Evolutionary conservation across 495 filamentous ascomycete species (phyloP), one percentile per base, ranked within the genome.

Genomic region (Glutinoglossum americanum): DNA sequence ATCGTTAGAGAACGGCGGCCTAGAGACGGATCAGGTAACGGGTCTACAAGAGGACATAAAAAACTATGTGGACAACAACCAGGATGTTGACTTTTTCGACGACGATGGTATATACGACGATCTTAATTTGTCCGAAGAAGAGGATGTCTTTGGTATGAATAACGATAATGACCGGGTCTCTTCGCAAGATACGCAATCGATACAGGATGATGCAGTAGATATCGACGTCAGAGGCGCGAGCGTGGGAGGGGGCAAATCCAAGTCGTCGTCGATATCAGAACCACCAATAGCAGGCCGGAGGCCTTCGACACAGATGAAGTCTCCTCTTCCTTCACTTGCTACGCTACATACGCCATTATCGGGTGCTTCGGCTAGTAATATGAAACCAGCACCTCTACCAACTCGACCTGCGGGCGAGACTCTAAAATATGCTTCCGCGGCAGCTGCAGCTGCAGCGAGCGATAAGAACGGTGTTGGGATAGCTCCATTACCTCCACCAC

Each of bases 91-190:
- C 62, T 97, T 84, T 70, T 77, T 85, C 62, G 89, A 95, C 62
- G 87, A 97, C 63, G 90, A 97, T 54, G 76, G 72, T n/a, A 82
- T 98, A 60, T 98, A 98, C 67, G 93, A 98, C 64, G 93, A 96
- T 55, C 73, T 98, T 53, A 83, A 89, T 62, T 80, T 98, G 28
- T 81, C 87, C 53, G 90, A 93, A 60, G 93, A 97, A 61, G 73
- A 81, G 59, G 90, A 92, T 51, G 74, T 77, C 41, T 96, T 83
- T 61, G 93, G 89, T 47, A 82, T 95, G 74, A 76, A 72, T 60
- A 74, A 73, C 58, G 93, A 96, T 21, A 83, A 80, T 64, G 92
- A 98, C 67, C 79, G 80, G 53, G 80, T 86, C 57, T 96, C 90
- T 23, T 96, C 90, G 55, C 92, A 98, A 74, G 92, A 98, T 70